These are phyloP conservation scores for Pseudozyma tsukubaensis DNA, from an alignment of 1,284 basidiomycete genomes.

Conservation along the genomic window DNA sequence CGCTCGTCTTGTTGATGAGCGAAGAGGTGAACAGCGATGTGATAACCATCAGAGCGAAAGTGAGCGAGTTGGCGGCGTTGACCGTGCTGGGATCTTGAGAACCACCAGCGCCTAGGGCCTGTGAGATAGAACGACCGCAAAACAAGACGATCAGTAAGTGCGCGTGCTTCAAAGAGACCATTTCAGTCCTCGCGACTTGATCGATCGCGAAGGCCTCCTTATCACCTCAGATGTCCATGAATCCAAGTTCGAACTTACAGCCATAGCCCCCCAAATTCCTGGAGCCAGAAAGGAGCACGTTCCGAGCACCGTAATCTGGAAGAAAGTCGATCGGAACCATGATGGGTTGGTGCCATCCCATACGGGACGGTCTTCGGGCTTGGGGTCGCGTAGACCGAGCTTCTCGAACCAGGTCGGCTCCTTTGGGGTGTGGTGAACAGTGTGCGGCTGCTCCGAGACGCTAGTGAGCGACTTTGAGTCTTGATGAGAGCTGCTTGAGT, in stretches of 20 bases:
- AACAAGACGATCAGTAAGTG: neutral
- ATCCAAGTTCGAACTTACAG: conserved; percentile 13
- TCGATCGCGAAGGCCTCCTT: too few relatives aligned
- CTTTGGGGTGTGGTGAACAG: neutral
- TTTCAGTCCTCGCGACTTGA: too few relatives aligned
- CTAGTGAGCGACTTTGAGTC: conserved; percentile 28
- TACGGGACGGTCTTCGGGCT: conserved; percentile 28
- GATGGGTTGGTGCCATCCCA: conserved; percentile 36
- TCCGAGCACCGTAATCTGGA: conserved; percentile 67
- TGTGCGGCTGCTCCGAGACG: conserved; percentile 7
- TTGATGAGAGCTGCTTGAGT: conserved; percentile 16
- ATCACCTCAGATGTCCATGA: too few relatives aligned
- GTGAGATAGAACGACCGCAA: neutral
- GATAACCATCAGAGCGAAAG: conserved; percentile 69
- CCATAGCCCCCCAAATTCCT: conserved; percentile 68
- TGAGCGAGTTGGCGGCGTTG: conserved; percentile 69
- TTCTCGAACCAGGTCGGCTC: conserved; percentile 26
- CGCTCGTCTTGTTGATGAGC: conserved; percentile 57
- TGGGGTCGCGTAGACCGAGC: conserved; percentile 40
- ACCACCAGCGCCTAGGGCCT: conserved; percentile 66
- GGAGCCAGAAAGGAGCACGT: conserved; percentile 67
- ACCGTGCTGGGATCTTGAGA: conserved; percentile 58
- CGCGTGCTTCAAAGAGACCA: too few relatives aligned
- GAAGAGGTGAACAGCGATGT: conserved; percentile 58
- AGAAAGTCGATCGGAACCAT: conserved; percentile 57